These are phyloP conservation scores for Ilex aquifolium DNA, from an alignment of 257 asterid species.

Conservation along the genomic window DNA sequence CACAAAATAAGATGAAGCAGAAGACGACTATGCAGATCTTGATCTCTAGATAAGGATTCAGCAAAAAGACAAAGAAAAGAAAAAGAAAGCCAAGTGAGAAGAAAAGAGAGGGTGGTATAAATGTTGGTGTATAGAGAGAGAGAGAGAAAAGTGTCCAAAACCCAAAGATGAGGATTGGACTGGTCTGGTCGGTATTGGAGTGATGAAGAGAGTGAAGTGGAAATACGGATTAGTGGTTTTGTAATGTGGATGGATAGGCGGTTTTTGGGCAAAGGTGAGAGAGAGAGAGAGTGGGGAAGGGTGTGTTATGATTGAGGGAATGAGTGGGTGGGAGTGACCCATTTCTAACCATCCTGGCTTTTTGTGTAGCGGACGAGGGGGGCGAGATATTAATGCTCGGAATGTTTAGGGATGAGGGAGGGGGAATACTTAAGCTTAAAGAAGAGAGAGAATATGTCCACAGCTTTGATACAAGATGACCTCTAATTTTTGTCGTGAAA, in stretches of 20 bases:
- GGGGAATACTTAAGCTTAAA: neutral
- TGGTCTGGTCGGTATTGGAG: neutral
- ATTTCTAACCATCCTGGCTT: conserved; percentile 18
- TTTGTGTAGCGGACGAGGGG: conserved; percentile 61
- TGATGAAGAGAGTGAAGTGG: neutral
- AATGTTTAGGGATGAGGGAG: conserved; percentile 38
- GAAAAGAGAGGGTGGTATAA: conserved; percentile 9
- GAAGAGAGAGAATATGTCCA: too few species aligned
- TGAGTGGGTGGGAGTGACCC: conserved; percentile 54
- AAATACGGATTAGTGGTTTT: neutral
- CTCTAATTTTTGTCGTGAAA: too few species aligned
- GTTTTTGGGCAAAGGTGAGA: conserved; percentile 9
- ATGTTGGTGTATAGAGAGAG: too few species aligned
- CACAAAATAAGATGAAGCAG: neutral
- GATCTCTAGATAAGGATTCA: too few species aligned
- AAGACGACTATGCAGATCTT: neutral
- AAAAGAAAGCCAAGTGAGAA: neutral
- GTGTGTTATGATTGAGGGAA: conserved; percentile 16
- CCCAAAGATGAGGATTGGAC: too few species aligned
- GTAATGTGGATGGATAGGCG: neutral
- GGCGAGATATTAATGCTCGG: conserved; percentile 45
- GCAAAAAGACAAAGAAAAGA: neutral
- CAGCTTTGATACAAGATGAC: too few species aligned
- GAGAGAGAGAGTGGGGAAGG: conserved; percentile 7
- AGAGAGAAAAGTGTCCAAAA: conserved; percentile 6